These are phyloP conservation scores for Clarireedia sp. DNA, from an alignment of 2,329 filamentous ascomycete species.

Conservation along the genomic window DNA sequence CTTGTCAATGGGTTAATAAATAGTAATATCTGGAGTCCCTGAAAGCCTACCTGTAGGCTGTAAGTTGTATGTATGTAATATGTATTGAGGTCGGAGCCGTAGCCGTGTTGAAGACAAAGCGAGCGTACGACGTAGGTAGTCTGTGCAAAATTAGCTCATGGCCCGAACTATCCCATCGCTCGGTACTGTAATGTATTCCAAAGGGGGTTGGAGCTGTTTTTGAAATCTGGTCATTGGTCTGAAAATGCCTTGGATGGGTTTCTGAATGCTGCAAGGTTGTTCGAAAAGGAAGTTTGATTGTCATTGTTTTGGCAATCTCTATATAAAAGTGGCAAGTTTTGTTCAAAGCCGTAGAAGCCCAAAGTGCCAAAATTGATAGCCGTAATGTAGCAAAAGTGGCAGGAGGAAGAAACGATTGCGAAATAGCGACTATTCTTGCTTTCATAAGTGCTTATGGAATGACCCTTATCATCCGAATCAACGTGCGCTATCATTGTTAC, in stretches of 20 bases:
- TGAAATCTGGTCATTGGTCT: background rate
- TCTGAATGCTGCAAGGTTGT: background rate
- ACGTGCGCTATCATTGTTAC: too few relatives aligned
- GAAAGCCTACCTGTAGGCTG: too few relatives aligned
- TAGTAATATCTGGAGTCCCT: background rate
- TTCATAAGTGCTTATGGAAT: background rate
- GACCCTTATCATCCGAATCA: too few relatives aligned
- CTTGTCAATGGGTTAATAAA: background rate
- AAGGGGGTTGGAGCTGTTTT: background rate
- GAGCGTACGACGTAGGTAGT: background rate
- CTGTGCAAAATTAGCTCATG: slow-evolving; percentile 1
- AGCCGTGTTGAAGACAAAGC: background rate
- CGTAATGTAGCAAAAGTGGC: background rate
- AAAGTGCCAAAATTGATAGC: too few relatives aligned
- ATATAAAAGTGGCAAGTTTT: too few relatives aligned
- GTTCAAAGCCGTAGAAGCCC: too few relatives aligned
- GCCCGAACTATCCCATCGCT: background rate
- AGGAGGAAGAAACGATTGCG: background rate
- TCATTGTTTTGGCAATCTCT: background rate
- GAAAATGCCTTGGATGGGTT: background rate
- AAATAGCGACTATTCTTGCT: background rate
- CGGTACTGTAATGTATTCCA: background rate
- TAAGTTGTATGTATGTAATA: background rate
- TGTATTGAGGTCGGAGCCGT: background rate
- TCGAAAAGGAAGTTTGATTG: background rate